These are phyloP conservation scores for Firmiana major DNA, from an alignment of 345 rosid genomes.

Conservation along the genomic window DNA sequence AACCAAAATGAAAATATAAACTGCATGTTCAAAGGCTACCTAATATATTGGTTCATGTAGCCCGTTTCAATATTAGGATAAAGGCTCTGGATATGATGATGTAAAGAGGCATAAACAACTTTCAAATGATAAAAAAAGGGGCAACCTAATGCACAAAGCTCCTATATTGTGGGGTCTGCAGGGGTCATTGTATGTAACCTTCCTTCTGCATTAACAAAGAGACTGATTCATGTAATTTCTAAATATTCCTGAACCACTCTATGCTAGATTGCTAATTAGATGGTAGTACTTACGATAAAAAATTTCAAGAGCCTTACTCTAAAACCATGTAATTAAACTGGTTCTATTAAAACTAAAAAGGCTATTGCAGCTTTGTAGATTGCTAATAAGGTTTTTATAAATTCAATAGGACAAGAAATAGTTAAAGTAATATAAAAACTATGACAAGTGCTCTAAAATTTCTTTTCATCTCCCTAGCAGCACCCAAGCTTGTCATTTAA, in stretches of 20 bases:
- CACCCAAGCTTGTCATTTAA: background rate
- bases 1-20: background rate
- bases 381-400: background rate
- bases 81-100: background rate
- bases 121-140: background rate
- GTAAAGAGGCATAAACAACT: background rate
- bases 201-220: no score
- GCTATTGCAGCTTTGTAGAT: background rate
- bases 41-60: no score
- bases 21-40: background rate
- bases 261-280: background rate
- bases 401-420: background rate
- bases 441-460: background rate
- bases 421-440: background rate
- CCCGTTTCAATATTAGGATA: no score
- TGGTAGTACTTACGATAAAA: background rate
- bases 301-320: background rate
- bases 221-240: background rate
- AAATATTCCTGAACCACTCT: background rate
- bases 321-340: background rate
- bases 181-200: no score
- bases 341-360: background rate
- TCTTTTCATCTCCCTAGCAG: background rate
- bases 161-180: no score
- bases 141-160: no score